Conservation (phyloP, 192 early-diverging fungal genomes). For the Haplosporangium gracile region DNA sequence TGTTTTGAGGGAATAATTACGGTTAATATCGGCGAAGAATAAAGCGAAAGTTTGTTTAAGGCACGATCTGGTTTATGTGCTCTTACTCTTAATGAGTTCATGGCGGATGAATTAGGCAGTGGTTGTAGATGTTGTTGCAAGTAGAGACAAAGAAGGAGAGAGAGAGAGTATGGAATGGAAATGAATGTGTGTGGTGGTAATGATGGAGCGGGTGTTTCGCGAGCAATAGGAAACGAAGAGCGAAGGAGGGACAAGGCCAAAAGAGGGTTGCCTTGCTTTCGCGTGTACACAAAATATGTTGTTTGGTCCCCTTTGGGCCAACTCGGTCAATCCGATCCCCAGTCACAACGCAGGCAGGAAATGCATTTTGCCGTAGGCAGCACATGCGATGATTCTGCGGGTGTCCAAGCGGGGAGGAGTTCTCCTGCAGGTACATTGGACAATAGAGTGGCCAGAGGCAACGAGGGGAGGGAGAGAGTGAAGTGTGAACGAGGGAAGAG, state of each 20-base stretch:
- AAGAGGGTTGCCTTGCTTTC: not conserved
- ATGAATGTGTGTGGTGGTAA: not conserved
- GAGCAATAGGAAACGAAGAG: not conserved
- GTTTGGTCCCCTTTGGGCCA: not conserved
- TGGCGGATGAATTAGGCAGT: not conserved
- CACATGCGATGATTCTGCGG: not conserved
- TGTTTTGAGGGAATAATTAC: not conserved
- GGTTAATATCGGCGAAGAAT: not conserved
- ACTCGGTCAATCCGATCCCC: not conserved
- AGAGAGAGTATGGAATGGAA: not conserved
- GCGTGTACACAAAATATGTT: not conserved
- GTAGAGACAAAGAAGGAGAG: too few relatives aligned
- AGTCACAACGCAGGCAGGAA: not conserved
- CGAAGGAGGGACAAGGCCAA: not conserved
- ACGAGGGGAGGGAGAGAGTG: too few relatives aligned
- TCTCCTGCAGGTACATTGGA: not conserved
- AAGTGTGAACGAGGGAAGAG: too few relatives aligned
- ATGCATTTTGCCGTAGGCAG: not conserved
- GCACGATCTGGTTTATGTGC: not conserved
- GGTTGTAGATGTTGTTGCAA: not conserved
- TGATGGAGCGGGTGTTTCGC: not conserved
- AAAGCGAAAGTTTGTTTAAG: too few relatives aligned
- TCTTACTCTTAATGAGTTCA: conserved; percentile 11
- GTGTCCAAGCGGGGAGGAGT: not conserved
- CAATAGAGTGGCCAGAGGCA: too few relatives aligned